Percentiles rank a stretch among this genome's conserved stretches.
Conservation (phyloP, 306 rosid genomes). For the Trifolium dubium region DNA sequence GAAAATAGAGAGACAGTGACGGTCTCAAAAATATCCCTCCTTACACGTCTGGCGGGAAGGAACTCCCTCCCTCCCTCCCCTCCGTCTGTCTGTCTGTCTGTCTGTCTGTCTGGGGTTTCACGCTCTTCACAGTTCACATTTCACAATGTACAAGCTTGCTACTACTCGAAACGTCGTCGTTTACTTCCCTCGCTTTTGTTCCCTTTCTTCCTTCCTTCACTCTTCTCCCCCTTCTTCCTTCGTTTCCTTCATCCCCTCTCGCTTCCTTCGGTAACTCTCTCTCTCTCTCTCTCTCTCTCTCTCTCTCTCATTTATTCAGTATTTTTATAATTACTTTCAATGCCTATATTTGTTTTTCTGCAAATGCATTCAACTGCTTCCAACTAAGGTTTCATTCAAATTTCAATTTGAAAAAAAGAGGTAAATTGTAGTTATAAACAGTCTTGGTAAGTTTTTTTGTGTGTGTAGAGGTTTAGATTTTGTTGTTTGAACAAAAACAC, state of each 20-base stretch:
- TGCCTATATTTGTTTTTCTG: not conserved
- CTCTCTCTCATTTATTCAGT: too few relatives aligned
- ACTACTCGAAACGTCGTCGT: conserved; percentile 59
- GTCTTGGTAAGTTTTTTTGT: not conserved
- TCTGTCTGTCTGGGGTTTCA: too few relatives aligned
- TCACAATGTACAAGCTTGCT: conserved; percentile 62
- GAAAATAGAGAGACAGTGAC: too few relatives aligned
- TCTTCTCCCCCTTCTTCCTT: conserved; percentile 40
- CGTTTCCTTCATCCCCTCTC: conserved; percentile 55
- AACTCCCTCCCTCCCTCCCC: too few relatives aligned
- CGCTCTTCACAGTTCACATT: too few relatives aligned
- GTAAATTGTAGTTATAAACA: not conserved
- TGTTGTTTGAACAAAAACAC: not conserved
- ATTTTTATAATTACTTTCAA: not conserved
- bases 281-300: conserved; percentile 25
- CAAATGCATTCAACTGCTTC: not conserved
- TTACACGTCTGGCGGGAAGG: too few relatives aligned
- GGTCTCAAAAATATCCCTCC: too few relatives aligned
- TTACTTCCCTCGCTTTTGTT: conserved; percentile 61
- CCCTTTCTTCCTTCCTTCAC: conserved; percentile 52
- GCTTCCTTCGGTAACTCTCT: conserved; percentile 59
- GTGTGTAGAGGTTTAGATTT: conserved; percentile 4
- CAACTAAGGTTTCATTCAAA: not conserved
- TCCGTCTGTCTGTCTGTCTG: too few relatives aligned
- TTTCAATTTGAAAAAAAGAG: conserved; percentile 3